Conservation (phyloP, 2,329 filamentous ascomycete genomes). For the Aspergillus pseudoglaucus region DNA sequence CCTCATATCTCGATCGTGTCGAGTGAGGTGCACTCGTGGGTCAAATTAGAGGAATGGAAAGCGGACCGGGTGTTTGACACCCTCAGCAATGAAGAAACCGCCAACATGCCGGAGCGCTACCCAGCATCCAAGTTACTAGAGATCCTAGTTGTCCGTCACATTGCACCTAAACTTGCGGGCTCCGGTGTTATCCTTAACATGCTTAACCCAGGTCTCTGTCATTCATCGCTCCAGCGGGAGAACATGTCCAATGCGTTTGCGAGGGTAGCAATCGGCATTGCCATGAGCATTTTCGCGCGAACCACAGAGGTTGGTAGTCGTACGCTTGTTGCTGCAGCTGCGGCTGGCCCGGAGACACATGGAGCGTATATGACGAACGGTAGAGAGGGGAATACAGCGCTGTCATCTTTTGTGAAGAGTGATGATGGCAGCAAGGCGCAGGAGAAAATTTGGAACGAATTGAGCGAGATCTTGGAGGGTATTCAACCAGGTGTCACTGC, state of each 20-base stretch:
- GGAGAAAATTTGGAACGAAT: slow-evolving; percentile 39
- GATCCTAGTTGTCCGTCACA: slow-evolving; percentile 38
- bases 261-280: slow-evolving; percentile 23
- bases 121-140: slow-evolving; percentile 44
- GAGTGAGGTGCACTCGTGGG: slow-evolving; percentile 39
- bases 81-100: slow-evolving; percentile 29
- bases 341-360: slow-evolving; percentile 37
- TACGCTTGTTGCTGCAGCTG: slow-evolving; percentile 35
- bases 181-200: slow-evolving; percentile 44
- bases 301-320: slow-evolving; percentile 45
- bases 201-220: slow-evolving; percentile 49
- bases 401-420: slow-evolving; percentile 35
- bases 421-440: slow-evolving; percentile 34
- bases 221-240: slow-evolving; percentile 40
- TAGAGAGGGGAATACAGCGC: slow-evolving; percentile 15
- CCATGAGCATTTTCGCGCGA: slow-evolving; percentile 27
- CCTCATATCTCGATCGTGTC: slow-evolving; percentile 28
- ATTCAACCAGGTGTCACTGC: slow-evolving; percentile 33
- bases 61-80: slow-evolving; percentile 30
- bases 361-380: slow-evolving; percentile 43
- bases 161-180: slow-evolving; percentile 24
- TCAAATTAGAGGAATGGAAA: slow-evolving; percentile 33
- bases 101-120: slow-evolving; percentile 39
- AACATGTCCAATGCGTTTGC: slow-evolving; percentile 15
- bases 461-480: slow-evolving; percentile 36